Evolutionary conservation across 2,329 filamentous ascomycete species (phyloP).

Genomic region (Ceratocystis colombiana): DNA sequence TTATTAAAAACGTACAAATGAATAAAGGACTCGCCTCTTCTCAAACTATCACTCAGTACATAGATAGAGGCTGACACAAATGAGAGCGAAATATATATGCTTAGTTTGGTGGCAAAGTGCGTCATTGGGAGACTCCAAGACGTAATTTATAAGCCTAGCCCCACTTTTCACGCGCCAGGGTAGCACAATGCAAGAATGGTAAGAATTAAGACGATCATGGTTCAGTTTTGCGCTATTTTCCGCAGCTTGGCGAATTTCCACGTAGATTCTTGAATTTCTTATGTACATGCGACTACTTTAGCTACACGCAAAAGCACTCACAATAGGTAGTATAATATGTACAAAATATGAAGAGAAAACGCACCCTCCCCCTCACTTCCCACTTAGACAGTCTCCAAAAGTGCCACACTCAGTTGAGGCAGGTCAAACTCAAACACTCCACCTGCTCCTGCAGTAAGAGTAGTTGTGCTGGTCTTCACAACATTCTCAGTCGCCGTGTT

Average conservation of each 20-base stretch:
- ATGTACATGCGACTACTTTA: neutral
- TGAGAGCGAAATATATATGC: neutral
- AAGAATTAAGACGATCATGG: neutral
- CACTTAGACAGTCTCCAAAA: conserved; percentile 38
- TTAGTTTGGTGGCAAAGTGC: conserved; percentile 1
- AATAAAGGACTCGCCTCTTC: neutral
- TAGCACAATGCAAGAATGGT: neutral
- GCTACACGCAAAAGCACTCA: neutral
- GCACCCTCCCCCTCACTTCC: neutral
- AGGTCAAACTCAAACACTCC: conserved; percentile 45
- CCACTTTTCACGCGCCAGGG: conserved; percentile 9
- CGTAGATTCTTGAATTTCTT: neutral
- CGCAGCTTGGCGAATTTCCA: neutral
- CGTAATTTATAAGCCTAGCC: conserved; percentile 15
- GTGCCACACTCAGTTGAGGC: conserved; percentile 46
- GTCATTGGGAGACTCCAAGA: neutral
- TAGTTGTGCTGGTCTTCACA: conserved; percentile 36
- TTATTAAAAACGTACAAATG: neutral
- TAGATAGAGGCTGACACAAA: neutral
- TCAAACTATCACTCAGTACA: neutral
- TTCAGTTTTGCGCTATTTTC: neutral
- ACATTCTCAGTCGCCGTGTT: conserved; percentile 41
- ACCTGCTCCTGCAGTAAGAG: conserved; percentile 36
- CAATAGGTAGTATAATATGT: neutral
- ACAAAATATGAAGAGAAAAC: neutral